Evolutionary conservation across 1,284 basidiomycete species (phyloP).

Genomic region (Malassezia caprae): DNA sequence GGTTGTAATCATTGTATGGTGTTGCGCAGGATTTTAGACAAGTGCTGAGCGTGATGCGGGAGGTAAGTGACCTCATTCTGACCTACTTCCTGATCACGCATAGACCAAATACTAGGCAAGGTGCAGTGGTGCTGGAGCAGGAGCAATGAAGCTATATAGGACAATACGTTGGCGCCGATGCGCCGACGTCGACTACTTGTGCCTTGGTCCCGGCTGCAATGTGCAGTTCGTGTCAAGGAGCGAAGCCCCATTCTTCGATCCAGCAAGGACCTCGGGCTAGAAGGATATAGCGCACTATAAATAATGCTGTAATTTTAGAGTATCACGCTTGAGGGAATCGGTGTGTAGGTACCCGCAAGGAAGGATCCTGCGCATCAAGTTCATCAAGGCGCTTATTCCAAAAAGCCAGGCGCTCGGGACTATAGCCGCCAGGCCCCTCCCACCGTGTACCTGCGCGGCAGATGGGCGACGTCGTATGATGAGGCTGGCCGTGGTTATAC

Average conservation of each 20-base stretch:
- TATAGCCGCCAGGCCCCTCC: background rate
- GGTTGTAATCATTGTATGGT: too few relatives aligned
- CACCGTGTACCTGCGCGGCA: background rate
- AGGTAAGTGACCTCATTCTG: too few relatives aligned
- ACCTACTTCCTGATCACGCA: too few relatives aligned
- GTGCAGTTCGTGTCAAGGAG: conserved; percentile 3
- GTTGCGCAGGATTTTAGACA: too few relatives aligned
- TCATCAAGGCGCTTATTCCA: conserved; percentile 2
- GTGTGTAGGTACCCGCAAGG: background rate
- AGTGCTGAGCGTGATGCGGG: too few relatives aligned
- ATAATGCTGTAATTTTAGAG: background rate
- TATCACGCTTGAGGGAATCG: background rate
- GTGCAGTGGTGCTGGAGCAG: too few relatives aligned
- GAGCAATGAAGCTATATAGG: too few relatives aligned
- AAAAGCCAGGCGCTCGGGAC: background rate
- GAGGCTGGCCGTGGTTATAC: background rate
- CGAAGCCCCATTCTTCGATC: conserved; percentile 21
- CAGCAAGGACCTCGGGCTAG: conserved; percentile 10
- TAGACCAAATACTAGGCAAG: too few relatives aligned
- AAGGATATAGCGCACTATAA: background rate
- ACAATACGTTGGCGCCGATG: too few relatives aligned
- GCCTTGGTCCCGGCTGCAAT: too few relatives aligned
- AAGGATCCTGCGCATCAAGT: conserved; percentile 9
- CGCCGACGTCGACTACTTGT: too few relatives aligned
- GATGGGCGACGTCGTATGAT: background rate